Base-by-base conservation (phyloP, 208 protist species). In the Strigomonas culicis region DNA sequence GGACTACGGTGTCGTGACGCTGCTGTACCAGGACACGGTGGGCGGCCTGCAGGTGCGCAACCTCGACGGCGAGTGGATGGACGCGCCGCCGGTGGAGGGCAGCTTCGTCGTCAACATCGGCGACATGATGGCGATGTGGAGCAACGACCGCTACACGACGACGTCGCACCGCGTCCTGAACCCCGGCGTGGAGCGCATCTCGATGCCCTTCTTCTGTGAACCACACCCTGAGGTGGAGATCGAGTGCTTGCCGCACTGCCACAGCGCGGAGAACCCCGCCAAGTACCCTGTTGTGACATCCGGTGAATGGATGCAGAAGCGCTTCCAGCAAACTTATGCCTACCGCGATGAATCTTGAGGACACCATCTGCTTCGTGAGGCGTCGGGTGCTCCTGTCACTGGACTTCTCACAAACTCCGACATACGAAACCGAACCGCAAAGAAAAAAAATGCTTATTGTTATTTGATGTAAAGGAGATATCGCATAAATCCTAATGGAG, bases 111-210 rank as follows among this genome's bases (percentile, higher is more conserved):
- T 94, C 34, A 94, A 94, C 72, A 91, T 94, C 66, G 88, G 88
- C 8, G 88, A 94, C 69, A 94, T 94, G 88, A 87, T 94, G 77
- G 68, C 70, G 39, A 86, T 86, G 79, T 89, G 80, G 85, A 94
- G 83, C 67, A 89, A 88, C 70, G 75, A 70, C 25, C 75, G 72
- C 52, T 92, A 90, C 77, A 80, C 77, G 66, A 85, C 79, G 59
- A 91, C 84, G 0, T 68, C 66, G 27, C 88, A 94, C 73, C 81
- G 85, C 32, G 88, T 92, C 25, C 39, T 84, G 52, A 92, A 84
- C 70, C 77, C 74, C 21, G 75, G 80, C 24, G 74, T 86, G 31
- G 81, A 88, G 1, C 75, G 88, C 68, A 80, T 86, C 53, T 91
- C 83, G 39, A 87, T 90, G 80, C 88, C 88, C 17, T 94, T 91